Evolutionary conservation across 768 basidiomycete genomes (phyloP), one percentile per base, ranked within the genome.

Genomic region (Krasilnikovozyma curviuscula): DNA sequence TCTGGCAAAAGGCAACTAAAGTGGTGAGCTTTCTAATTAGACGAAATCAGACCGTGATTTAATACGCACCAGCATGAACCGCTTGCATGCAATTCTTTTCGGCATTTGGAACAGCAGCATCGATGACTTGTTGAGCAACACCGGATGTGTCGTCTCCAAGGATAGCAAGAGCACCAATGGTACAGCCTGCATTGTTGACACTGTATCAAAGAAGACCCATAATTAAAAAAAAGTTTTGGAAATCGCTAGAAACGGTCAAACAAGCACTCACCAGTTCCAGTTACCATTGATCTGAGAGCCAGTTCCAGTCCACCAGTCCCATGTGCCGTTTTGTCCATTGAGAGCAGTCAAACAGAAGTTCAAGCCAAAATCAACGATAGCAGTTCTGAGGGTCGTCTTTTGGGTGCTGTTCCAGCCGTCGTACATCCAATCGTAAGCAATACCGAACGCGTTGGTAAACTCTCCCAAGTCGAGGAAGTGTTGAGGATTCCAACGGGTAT

Each of bases 371-470:
- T 71, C 67, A 64, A 86, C 71, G 68, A 97, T 74, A 13, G 77
- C 78, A 54, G 62, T 68, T 58, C 73, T 71, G 55, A 98, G 82
- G 40, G 68, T 67, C 21, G 62, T 65, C 61, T 77, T 79, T 65
- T 89, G 85, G 1, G 75, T 71, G 28, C 71, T 66, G 13, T 73
- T 74, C 83, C 81, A 91, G 45, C 72, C 68, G 46, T 86, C 80
- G 63, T 93, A 79, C 28, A 97, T 60, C 93, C 93, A 98, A 61
- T 98, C 93, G 58, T 97, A 98, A 1, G 79, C 91, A 54, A 88
- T 81, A 27, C 73, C 93, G 59, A 79, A 97, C 5, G 84, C 88
- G 23, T 80, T 76, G 16, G 77, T 77, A 55, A 93, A 71, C 64
- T 95, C 91, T 12, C 21, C 50, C 29, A 75, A 68, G 62, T 91